Percentiles rank a stretch among this genome's conserved stretches.
phyloP scores from a whole-genome alignment of 768 basidiomycete genomes.

The Trametes cubensis region DNA sequence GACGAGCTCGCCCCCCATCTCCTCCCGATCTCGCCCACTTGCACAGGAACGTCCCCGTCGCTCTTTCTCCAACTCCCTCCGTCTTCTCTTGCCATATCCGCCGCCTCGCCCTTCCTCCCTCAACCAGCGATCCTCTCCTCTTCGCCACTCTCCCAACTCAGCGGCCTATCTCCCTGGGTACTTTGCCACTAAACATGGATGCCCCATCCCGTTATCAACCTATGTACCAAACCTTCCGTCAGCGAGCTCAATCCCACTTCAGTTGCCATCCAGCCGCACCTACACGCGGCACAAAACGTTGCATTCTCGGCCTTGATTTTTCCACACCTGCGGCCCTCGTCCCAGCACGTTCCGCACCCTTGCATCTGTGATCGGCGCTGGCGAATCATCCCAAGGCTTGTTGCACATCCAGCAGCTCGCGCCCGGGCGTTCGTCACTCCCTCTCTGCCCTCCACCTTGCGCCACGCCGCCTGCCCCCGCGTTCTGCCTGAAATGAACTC shows the following conservation, averaged over 20 bases:
- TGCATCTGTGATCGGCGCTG: constrained; percentile 2
- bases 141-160: background rate
- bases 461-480: background rate
- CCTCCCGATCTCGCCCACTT: constrained; percentile 1
- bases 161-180: background rate
- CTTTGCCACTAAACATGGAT: background rate
- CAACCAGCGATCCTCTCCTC: background rate
- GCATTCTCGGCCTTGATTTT: background rate
- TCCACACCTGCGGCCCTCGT: background rate
- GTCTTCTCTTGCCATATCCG: background rate
- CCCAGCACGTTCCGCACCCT: background rate
- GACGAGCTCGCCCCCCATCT: background rate
- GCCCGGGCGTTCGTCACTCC: background rate
- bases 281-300: background rate
- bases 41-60: constrained; percentile 1
- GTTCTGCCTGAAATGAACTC: background rate
- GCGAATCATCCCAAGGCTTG: constrained; percentile 2
- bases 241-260: background rate
- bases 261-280: background rate
- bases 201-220: constrained; percentile 2
- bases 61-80: background rate
- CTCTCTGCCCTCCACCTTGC: background rate
- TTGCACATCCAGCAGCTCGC: constrained; percentile 1
- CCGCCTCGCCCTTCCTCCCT: background rate
- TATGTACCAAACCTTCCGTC: background rate